These are phyloP conservation scores for Arthrobotrys sphaeroides DNA, from an alignment of 2,329 filamentous ascomycete species.

Conservation along the genomic window DNA sequence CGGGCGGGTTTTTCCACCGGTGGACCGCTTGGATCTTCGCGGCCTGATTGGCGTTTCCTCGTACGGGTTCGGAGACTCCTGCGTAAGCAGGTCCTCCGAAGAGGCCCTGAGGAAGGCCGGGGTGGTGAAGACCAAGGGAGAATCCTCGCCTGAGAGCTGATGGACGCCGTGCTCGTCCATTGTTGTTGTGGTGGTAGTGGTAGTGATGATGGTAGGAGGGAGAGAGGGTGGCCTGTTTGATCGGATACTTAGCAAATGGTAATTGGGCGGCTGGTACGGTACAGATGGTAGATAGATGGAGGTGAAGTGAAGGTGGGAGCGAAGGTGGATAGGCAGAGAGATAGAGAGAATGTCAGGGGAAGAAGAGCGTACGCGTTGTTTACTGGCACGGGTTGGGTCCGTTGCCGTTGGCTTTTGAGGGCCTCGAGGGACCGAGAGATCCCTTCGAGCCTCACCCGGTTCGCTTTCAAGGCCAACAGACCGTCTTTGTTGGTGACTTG, in stretches of 20 bases:
- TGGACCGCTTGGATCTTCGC: conserved; percentile 6
- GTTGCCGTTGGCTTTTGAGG: neutral
- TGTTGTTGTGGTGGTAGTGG: neutral
- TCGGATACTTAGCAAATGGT: no score
- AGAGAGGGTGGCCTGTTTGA: neutral
- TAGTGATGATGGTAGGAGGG: neutral
- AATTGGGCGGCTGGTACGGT: no score
- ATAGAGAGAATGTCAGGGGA: neutral
- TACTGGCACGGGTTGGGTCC: no score
- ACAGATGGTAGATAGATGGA: neutral
- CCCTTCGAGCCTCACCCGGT: neutral
- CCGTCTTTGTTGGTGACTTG: neutral
- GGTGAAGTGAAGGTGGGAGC: neutral
- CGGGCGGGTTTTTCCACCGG: neutral
- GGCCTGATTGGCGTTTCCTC: conserved; percentile 27
- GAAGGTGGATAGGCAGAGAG: neutral
- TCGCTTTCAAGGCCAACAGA: neutral
- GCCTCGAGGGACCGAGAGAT: neutral
- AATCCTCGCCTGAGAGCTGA: conserved; percentile 16
- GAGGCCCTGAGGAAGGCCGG: conserved; percentile 1
- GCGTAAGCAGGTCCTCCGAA: neutral
- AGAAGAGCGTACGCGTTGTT: neutral
- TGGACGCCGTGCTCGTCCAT: conserved; percentile 13
- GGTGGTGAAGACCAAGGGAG: conserved; percentile 6
- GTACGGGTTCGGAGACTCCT: conserved; percentile 3